phyloP scores from a whole-genome alignment of 2,329 filamentous ascomycete species.

The Huntiella moniliformis region DNA sequence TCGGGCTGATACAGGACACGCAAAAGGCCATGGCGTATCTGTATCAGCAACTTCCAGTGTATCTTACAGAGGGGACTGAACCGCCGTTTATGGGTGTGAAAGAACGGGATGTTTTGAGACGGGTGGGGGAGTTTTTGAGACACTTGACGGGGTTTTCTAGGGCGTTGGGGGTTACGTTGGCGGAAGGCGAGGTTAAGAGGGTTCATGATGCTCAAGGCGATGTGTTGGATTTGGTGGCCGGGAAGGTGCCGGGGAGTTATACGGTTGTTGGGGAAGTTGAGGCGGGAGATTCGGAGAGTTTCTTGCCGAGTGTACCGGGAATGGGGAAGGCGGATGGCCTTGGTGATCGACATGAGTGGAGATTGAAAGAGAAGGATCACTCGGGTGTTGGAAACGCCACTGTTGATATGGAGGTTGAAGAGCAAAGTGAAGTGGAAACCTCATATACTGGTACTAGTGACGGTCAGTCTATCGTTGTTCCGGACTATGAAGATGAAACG shows the following conservation, averaged over 20 bases:
- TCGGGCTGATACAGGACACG: neutral
- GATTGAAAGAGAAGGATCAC: neutral
- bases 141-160: neutral
- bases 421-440: neutral
- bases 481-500: conserved; percentile 3
- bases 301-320: conserved; percentile 4
- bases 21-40: neutral
- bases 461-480: neutral
- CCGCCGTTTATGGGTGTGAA: neutral
- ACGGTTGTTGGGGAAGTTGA: conserved; percentile 3
- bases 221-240: conserved; percentile 5
- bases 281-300: neutral
- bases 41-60: neutral
- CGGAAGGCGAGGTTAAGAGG: neutral
- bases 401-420: neutral
- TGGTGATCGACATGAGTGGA: conserved; percentile 5
- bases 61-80: neutral
- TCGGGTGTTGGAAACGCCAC: neutral
- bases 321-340: conserved; percentile 1
- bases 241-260: conserved; percentile 6
- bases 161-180: neutral
- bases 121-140: conserved; percentile 1
- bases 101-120: neutral
- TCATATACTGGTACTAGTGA: neutral
- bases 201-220: conserved; percentile 7